Evolutionary conservation across 345 rosid genomes (phyloP).

Genomic region (Bretschneidera sinensis): DNA sequence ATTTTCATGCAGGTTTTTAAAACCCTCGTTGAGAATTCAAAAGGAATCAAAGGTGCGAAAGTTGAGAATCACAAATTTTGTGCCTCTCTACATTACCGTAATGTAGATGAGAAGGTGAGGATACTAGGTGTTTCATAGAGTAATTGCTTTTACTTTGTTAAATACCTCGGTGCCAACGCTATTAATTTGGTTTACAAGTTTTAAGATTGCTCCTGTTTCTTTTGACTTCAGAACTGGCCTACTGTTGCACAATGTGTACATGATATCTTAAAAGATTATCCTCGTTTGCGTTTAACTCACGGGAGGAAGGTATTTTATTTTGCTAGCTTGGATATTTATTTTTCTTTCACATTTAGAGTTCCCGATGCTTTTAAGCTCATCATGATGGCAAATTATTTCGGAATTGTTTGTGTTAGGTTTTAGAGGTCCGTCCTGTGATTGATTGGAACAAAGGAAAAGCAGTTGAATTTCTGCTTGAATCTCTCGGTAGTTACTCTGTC

Average conservation of each 20-base stretch:
- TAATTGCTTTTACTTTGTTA: neutral
- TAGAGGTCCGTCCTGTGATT: conserved; percentile 92
- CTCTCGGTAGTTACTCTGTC: conserved; percentile 48
- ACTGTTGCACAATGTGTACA: conserved; percentile 59
- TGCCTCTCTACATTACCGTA: conserved; percentile 93
- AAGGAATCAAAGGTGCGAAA: conserved; percentile 65
- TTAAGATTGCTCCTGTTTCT: conserved; percentile 6
- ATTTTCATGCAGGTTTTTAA: conserved; percentile 54
- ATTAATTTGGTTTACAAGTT: neutral
- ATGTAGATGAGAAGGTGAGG: conserved; percentile 82
- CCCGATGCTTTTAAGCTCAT: conserved; percentile 10
- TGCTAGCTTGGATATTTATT: neutral
- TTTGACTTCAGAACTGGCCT: conserved; percentile 50
- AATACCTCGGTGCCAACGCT: neutral
- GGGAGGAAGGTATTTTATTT: conserved; percentile 48
- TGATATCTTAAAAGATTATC: conserved; percentile 55
- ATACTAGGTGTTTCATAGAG: neutral
- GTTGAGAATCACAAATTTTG: conserved; percentile 98
- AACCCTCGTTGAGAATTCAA: conserved; percentile 73
- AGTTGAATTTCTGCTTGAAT: conserved; percentile 81
- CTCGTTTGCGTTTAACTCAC: conserved; percentile 57
- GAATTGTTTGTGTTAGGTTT: conserved; percentile 65
- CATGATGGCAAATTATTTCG: too few relatives aligned
- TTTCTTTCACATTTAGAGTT: neutral
- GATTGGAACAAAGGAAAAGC: conserved; percentile 99